Evolutionary conservation across 345 rosid species (phyloP).

Genomic region (Rhizophora mangle): DNA sequence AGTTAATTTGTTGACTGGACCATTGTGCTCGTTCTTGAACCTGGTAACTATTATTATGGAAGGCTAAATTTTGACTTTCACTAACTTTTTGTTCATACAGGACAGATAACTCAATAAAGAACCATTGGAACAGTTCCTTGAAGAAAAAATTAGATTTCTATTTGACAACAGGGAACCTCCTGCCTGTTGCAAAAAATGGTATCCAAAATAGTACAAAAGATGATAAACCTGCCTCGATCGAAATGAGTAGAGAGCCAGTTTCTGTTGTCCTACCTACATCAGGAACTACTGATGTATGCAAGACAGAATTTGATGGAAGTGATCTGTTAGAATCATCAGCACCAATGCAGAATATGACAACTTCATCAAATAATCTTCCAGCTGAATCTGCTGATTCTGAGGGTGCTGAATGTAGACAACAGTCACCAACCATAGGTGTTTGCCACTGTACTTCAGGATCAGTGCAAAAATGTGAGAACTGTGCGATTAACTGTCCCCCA

Average conservation of each 20-base stretch:
- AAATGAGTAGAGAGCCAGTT: slow-evolving; percentile 46
- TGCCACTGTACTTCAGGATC: slow-evolving; percentile 39
- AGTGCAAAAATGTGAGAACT: slow-evolving; percentile 32
- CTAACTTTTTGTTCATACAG: slow-evolving; percentile 41
- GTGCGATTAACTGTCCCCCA: slow-evolving; percentile 32
- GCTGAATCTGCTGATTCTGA: slow-evolving; percentile 52
- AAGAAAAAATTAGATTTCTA: slow-evolving; percentile 87
- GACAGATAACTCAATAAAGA: slow-evolving; percentile 95
- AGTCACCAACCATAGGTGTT: slow-evolving; percentile 27
- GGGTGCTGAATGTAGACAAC: slow-evolving; percentile 42
- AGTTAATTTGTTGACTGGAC: no score
- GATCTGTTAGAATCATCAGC: slow-evolving; percentile 41
- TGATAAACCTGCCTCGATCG: slow-evolving; percentile 19
- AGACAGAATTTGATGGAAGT: slow-evolving; percentile 45
- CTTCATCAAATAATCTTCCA: slow-evolving; percentile 39
- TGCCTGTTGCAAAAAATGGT: slow-evolving; percentile 48
- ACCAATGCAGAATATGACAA: slow-evolving; percentile 39
- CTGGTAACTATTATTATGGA: background rate
- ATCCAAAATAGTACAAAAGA: slow-evolving; percentile 38
- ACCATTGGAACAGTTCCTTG: slow-evolving; percentile 98
- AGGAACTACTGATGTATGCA: slow-evolving; percentile 40
- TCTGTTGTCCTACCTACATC: slow-evolving; percentile 51
- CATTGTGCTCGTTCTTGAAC: no score
- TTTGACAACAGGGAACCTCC: slow-evolving; percentile 67
- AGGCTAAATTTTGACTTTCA: slow-evolving; percentile 3